These are phyloP conservation scores for Serpula lacrymans DNA, from an alignment of 768 basidiomycete species.

Conservation along the genomic window DNA sequence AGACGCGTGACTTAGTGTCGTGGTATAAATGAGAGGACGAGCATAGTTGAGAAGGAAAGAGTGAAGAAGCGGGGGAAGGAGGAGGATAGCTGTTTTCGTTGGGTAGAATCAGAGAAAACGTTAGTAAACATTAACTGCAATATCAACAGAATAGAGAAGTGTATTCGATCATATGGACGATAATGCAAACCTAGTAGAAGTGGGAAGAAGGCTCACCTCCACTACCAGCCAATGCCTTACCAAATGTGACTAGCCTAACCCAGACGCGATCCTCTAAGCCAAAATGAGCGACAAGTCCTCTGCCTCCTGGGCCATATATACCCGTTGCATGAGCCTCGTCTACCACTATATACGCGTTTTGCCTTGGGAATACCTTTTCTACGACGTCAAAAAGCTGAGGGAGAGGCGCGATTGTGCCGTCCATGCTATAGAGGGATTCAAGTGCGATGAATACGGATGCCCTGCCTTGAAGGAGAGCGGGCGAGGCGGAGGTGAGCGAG, in stretches of 20 bases:
- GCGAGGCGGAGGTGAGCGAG: slow-evolving; percentile 35
- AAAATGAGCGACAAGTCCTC: slow-evolving; percentile 67
- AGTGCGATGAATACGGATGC: slow-evolving; percentile 73
- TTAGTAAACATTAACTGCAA: neutral
- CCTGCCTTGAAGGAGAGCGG: slow-evolving; percentile 35
- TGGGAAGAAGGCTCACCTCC: slow-evolving; percentile 68
- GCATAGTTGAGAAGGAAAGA: slow-evolving; percentile 92
- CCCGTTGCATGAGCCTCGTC: slow-evolving; percentile 96
- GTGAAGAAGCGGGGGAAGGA: slow-evolving; percentile 68
- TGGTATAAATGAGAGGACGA: slow-evolving; percentile 88
- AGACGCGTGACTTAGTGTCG: slow-evolving; percentile 73
- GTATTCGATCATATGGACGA: neutral
- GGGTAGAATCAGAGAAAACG: slow-evolving; percentile 12
- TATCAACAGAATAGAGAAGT: no score
- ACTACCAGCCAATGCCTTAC: slow-evolving; percentile 81
- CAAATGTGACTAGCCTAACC: slow-evolving; percentile 86
- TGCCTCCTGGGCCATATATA: slow-evolving; percentile 75
- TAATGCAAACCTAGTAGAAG: no score
- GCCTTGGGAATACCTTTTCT: slow-evolving; percentile 55
- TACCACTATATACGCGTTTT: slow-evolving; percentile 72
- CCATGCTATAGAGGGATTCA: slow-evolving; percentile 94
- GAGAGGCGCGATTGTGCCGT: slow-evolving; percentile 86
- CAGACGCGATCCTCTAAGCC: slow-evolving; percentile 72
- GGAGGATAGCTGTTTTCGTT: slow-evolving; percentile 69
- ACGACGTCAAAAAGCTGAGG: slow-evolving; percentile 58